A percentile compares a stretch with the other conserved stretches of the same genome.
Conservation (phyloP, 2,329 filamentous ascomycete species). For the Aureobasidium leucospermi region DNA sequence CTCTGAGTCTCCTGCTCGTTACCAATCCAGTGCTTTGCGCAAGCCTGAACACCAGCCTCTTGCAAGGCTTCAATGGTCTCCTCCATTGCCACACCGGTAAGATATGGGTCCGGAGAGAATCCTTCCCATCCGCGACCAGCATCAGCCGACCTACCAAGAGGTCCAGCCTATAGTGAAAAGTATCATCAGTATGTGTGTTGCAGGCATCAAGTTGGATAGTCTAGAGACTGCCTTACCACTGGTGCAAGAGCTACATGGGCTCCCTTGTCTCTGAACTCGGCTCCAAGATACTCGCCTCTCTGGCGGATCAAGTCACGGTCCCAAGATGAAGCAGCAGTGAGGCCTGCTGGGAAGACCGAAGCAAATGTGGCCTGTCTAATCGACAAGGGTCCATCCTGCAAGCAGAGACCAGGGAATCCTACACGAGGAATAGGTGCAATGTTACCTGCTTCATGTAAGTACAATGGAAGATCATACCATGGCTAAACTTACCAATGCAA, state of each 20-base stretch:
- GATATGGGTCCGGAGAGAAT: slow-evolving; percentile 63
- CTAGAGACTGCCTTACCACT: slow-evolving; percentile 36
- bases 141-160: slow-evolving; percentile 63
- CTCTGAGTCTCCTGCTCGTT: slow-evolving; percentile 17
- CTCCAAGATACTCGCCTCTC: slow-evolving; percentile 45
- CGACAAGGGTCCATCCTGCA: slow-evolving; percentile 65
- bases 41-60: slow-evolving; percentile 46
- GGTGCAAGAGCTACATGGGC: slow-evolving; percentile 19
- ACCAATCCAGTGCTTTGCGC: slow-evolving; percentile 31
- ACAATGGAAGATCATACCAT: neutral
- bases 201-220: slow-evolving; percentile 45
- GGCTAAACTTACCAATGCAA: slow-evolving; percentile 63
- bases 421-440: slow-evolving; percentile 63
- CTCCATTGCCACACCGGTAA: slow-evolving; percentile 48
- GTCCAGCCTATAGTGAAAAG: slow-evolving; percentile 49
- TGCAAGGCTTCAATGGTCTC: slow-evolving; percentile 51
- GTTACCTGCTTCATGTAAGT: slow-evolving; percentile 45
- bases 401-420: slow-evolving; percentile 64
- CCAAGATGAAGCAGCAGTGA: slow-evolving; percentile 49
- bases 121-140: slow-evolving; percentile 74
- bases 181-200: slow-evolving; percentile 45
- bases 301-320: slow-evolving; percentile 47
- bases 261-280: slow-evolving; percentile 27
- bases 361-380: slow-evolving; percentile 64
- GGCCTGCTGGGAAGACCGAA: slow-evolving; percentile 70